Percentiles rank a stretch among this genome's conserved stretches.
Conservation (phyloP, 2,329 filamentous ascomycete genomes). For the Aspergillus sp. region DNA sequence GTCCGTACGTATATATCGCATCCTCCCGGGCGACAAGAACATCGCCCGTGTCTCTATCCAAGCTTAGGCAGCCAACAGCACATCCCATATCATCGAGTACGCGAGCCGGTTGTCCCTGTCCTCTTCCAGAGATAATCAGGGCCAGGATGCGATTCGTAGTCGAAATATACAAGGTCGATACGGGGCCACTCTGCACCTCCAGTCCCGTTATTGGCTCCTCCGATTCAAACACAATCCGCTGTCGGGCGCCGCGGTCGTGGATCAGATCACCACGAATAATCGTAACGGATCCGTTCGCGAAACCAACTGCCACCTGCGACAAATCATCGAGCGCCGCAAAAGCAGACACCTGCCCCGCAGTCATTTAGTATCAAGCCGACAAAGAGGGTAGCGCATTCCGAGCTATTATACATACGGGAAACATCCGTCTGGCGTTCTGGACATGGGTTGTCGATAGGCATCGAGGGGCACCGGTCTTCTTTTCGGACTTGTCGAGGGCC, state of each 20-base stretch:
- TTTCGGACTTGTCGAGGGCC: conserved; percentile 90
- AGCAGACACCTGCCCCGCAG: conserved; percentile 63
- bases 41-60: conserved; percentile 76
- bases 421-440: conserved; percentile 87
- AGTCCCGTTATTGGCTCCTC: conserved; percentile 95
- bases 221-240: conserved; percentile 92
- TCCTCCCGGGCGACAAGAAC: conserved; percentile 92
- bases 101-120: conserved; percentile 84
- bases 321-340: conserved; percentile 86
- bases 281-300: conserved; percentile 92
- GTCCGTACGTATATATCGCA: conserved; percentile 89
- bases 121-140: conserved; percentile 80
- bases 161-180: conserved; percentile 84
- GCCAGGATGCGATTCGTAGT: conserved; percentile 88
- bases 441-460: conserved; percentile 85
- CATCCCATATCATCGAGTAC: conserved; percentile 89
- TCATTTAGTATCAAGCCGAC: background rate
- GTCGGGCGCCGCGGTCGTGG: conserved; percentile 90
- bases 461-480: conserved; percentile 85
- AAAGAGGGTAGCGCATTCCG: background rate
- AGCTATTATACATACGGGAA: conserved; percentile 64
- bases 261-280: conserved; percentile 92
- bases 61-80: conserved; percentile 90
- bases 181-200: conserved; percentile 66
- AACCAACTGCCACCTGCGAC: conserved; percentile 90